These are phyloP conservation scores for Auricularia sp. DNA, from an alignment of 768 basidiomycete species.

Conservation along the genomic window DNA sequence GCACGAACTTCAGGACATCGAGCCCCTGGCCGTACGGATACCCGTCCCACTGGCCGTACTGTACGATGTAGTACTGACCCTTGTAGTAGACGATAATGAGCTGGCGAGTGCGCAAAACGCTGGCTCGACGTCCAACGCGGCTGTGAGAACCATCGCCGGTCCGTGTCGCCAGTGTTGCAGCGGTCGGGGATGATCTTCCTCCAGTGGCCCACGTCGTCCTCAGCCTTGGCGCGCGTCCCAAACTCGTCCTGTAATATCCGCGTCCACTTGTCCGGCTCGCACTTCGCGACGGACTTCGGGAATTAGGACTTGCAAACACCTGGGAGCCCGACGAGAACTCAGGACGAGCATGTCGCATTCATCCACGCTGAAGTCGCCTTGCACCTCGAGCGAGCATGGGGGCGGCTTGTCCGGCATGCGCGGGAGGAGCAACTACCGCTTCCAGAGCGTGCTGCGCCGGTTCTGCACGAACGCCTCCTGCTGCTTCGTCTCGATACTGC, in stretches of 20 bases:
- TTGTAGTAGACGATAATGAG: too few relatives aligned
- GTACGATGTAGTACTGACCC: too few relatives aligned
- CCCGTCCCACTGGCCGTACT: too few relatives aligned
- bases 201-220: conserved; percentile 35
- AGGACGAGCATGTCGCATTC: conserved; percentile 33
- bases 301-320: conserved; percentile 55
- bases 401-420: conserved; percentile 41
- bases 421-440: conserved; percentile 40
- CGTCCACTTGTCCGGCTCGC: conserved; percentile 34
- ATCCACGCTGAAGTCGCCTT: conserved; percentile 24
- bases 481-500: conserved; percentile 44
- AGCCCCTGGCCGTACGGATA: too few relatives aligned
- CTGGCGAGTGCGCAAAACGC: too few relatives aligned
- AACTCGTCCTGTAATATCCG: conserved; percentile 48
- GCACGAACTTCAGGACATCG: too few relatives aligned
- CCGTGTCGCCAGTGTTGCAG: conserved; percentile 40
- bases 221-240: conserved; percentile 39
- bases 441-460: conserved; percentile 52
- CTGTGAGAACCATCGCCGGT: conserved; percentile 35
- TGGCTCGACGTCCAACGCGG: too few relatives aligned
- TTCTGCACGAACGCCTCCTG: conserved; percentile 50
- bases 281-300: conserved; percentile 33
- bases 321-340: conserved; percentile 43
- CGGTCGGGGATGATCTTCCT: conserved; percentile 43
- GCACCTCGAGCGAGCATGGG: conserved; percentile 35